phyloP scores from a whole-genome alignment of 1,284 basidiomycete species.

The Rugosomyces carneus region DNA sequence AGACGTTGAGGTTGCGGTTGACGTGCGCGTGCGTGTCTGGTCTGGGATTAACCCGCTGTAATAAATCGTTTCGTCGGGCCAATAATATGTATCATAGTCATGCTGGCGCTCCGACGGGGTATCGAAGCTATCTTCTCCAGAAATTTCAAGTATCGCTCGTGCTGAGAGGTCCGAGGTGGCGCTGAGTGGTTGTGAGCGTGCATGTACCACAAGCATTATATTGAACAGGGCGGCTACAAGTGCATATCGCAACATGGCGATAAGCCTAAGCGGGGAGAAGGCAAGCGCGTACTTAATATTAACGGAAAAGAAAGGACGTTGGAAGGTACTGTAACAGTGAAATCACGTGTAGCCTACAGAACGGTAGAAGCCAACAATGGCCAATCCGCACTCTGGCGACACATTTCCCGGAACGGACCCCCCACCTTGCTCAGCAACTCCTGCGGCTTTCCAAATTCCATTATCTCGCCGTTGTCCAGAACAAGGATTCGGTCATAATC shows the following conservation, averaged over 20 bases:
- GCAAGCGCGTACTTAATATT: neutral
- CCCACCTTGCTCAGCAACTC: slow-evolving; percentile 50
- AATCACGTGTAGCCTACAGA: slow-evolving; percentile 11
- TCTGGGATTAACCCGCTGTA: slow-evolving; percentile 11
- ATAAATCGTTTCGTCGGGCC: slow-evolving; percentile 6
- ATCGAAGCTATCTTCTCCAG: slow-evolving; percentile 18
- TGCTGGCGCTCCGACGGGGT: slow-evolving; percentile 1
- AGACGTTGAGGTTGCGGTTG: slow-evolving; percentile 3
- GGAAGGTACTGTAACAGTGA: neutral
- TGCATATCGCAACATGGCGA: slow-evolving; percentile 13
- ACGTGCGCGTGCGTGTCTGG: slow-evolving; percentile 5
- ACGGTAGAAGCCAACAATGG: slow-evolving; percentile 10
- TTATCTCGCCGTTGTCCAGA: slow-evolving; percentile 59
- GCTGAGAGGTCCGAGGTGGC: slow-evolving; percentile 4
- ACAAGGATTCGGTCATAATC: slow-evolving; percentile 83
- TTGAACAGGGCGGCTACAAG: slow-evolving; percentile 10
- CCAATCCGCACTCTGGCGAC: slow-evolving; percentile 61
- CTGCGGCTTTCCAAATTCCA: slow-evolving; percentile 68
- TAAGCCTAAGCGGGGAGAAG: slow-evolving; percentile 1
- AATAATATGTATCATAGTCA: slow-evolving; percentile 7
- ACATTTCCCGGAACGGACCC: slow-evolving; percentile 68
- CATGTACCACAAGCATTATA: slow-evolving; percentile 11
- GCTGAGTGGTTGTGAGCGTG: slow-evolving; percentile 17
- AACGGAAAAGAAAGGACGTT: neutral
- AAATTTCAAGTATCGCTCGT: slow-evolving; percentile 25